A percentile compares a stretch with the other conserved stretches of the same genome.
These are phyloP conservation scores for Coniella lustricola DNA, from an alignment of 2,329 filamentous ascomycete genomes.

Conservation along the genomic window DNA sequence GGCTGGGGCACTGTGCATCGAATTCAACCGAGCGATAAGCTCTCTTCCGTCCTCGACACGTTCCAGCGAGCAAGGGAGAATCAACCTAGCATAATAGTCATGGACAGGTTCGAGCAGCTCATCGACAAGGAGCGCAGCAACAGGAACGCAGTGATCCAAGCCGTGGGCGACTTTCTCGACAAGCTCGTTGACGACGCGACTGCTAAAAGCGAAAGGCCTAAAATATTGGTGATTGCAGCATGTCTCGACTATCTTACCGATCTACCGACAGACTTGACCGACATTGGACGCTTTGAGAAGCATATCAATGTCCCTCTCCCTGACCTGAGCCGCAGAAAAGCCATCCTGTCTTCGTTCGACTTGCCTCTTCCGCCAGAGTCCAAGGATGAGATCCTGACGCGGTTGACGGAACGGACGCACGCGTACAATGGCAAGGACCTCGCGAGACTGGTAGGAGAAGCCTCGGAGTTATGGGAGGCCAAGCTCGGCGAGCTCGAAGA, in stretches of 20 bases:
- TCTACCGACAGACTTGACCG: conserved; percentile 62
- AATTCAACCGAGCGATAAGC: conserved; percentile 50
- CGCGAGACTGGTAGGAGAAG: conserved; percentile 52
- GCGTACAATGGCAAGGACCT: conserved; percentile 81
- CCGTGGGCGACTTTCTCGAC: conserved; percentile 49
- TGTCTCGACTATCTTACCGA: conserved; percentile 64
- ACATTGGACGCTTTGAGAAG: conserved; percentile 54
- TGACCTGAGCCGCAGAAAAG: conserved; percentile 59
- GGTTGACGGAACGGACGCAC: conserved; percentile 69
- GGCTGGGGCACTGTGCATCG: conserved; percentile 65
- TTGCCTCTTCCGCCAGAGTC: conserved; percentile 39
- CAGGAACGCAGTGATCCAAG: conserved; percentile 41
- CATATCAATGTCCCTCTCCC: conserved; percentile 74
- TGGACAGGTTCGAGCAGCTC: conserved; percentile 70
- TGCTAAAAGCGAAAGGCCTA: conserved; percentile 34
- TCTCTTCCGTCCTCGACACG: conserved; percentile 53
- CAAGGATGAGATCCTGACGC: conserved; percentile 45
- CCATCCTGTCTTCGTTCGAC: conserved; percentile 62
- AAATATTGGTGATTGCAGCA: conserved; percentile 67
- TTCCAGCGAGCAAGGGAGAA: conserved; percentile 63
- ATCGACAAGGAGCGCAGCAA: conserved; percentile 53
- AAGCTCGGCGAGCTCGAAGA: not conserved
- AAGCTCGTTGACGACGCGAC: conserved; percentile 32
- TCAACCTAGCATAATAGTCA: conserved; percentile 70
- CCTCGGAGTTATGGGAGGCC: conserved; percentile 24